phyloP scores from a whole-genome alignment of 305 asterid genomes.

The Petunia hybrid region DNA sequence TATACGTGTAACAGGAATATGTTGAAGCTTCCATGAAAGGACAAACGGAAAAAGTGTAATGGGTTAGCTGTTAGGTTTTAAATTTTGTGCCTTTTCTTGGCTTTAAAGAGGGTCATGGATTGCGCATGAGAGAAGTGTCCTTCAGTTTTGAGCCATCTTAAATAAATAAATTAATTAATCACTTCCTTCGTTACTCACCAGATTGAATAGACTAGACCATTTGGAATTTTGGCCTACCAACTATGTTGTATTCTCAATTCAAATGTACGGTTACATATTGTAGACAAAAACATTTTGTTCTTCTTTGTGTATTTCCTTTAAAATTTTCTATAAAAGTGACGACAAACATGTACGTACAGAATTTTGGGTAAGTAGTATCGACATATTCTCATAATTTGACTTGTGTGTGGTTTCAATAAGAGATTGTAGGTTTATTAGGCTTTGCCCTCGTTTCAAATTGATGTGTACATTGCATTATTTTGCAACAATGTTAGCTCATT shows the following conservation, averaged over 20 bases:
- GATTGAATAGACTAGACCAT: not conserved
- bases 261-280: not conserved
- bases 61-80: slow-evolving; percentile 19
- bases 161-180: not conserved
- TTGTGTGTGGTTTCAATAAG: not conserved
- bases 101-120: slow-evolving; percentile 67
- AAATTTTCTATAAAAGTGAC: not conserved
- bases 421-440: not conserved
- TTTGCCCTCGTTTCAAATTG: no score
- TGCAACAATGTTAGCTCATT: no score
- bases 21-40: slow-evolving; percentile 26
- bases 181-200: not conserved
- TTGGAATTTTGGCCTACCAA: slow-evolving; percentile 10
- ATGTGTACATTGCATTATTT: not conserved
- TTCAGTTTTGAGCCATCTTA: not conserved
- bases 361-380: not conserved
- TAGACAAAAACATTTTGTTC: not conserved
- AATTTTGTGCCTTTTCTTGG: slow-evolving; percentile 38
- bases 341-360: not conserved
- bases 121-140: slow-evolving; percentile 42
- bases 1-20: not conserved
- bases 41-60: not conserved
- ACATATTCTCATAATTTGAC: not conserved
- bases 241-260: slow-evolving; percentile 4
- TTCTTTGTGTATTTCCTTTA: not conserved